Evolutionary conservation across 805 yeast species (phyloP), one percentile per base, ranked within the genome.

Genomic region (Cyberlindnera bimundalis): DNA sequence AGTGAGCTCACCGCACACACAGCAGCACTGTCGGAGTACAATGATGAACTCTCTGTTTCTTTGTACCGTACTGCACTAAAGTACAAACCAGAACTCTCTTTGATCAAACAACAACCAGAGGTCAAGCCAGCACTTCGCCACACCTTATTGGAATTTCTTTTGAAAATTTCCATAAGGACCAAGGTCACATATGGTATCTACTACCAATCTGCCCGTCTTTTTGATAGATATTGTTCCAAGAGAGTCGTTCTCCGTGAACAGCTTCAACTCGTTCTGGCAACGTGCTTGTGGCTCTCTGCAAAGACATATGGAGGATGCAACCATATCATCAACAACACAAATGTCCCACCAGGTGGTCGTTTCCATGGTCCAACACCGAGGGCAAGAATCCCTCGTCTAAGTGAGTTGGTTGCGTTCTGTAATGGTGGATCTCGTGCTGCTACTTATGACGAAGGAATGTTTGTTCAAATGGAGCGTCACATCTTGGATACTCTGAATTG

Each of bases 201-300:
- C 69, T 67, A 78, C 77, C 68, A 79, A 58, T 79, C 84, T 0
- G 78, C 82, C 29, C 80, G 82, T 52, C 71, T 90, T 39, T 84
- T 91, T 46, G 99, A 91, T 61, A 76, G 97, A 46, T 91, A 91
- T 66, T 85, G 96, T 59, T 84, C 96, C 39, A 84, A 81, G 53
- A 73, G 98, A 52, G 79, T 89, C 7, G 93, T 90, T 1, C 73
- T 84, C 48, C 77, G 81, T 50, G 90, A 85, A 43, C 98, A 90
- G 64, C 81, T 87, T 46, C 96, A 90, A 62, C 71, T 91, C 39
- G 91, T 91, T 10, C 88, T 95, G 24, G 84, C 95, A 46, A 87
- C 96, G 5, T 87, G 96, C 46, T 67, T 91, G 26, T 91, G 98
- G 97, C 74, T 91, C 24, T 87, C 96, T 2, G 81, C 96, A 19